Conservation (phyloP, 1,284 basidiomycete genomes). For the Apiotrichum gamsii region DNA sequence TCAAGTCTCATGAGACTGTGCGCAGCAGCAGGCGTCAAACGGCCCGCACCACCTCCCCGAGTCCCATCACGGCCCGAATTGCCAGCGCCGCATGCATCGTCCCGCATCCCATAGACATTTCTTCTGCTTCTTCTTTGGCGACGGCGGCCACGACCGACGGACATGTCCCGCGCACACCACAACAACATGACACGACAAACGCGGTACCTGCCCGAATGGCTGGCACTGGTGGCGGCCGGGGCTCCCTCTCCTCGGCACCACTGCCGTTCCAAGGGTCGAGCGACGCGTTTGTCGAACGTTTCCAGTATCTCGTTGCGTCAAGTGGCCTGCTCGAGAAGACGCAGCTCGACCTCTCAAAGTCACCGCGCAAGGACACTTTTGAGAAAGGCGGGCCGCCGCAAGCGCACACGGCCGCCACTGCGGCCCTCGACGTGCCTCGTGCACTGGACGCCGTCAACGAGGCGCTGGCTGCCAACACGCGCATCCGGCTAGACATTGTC, state of each 20-base stretch:
- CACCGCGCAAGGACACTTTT: too few relatives aligned
- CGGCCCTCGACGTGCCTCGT: not conserved
- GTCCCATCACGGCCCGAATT: too few relatives aligned
- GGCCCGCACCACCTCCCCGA: not conserved
- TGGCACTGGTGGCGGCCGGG: not conserved
- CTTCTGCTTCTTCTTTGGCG: not conserved
- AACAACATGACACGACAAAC: not conserved
- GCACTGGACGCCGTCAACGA: not conserved
- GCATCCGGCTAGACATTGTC: slow-evolving; percentile 3
- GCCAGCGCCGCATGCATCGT: too few relatives aligned
- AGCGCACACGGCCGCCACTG: too few relatives aligned
- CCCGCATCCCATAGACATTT: not conserved
- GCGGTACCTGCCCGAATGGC: not conserved
- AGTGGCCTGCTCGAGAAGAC: slow-evolving; percentile 35
- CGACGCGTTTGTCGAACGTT: slow-evolving; percentile 34
- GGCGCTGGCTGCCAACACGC: not conserved
- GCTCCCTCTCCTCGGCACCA: not conserved
- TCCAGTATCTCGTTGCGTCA: slow-evolving; percentile 41
- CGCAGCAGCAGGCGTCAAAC: not conserved
- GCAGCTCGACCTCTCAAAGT: slow-evolving; percentile 1
- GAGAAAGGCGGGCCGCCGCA: too few relatives aligned
- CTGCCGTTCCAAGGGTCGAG: not conserved
- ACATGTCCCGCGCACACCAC: too few relatives aligned
- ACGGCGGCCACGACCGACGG: too few relatives aligned
- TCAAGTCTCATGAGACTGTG: not conserved